These are phyloP conservation scores for Fusarium pseudocircinatum DNA, from an alignment of 2,329 filamentous ascomycete species.

Conservation along the genomic window DNA sequence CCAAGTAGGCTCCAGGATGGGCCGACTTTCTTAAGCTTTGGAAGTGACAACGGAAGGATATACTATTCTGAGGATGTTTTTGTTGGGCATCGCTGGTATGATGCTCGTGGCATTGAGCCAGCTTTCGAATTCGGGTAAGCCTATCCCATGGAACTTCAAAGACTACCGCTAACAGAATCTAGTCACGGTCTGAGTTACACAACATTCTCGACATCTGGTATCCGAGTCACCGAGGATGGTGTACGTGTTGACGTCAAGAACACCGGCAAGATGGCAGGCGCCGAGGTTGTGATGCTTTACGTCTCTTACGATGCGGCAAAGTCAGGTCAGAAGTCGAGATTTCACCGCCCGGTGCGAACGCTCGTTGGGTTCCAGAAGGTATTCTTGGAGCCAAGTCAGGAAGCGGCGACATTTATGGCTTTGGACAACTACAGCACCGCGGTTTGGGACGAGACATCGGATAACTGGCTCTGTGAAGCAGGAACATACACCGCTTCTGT, in stretches of 20 bases:
- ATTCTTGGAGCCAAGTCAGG: not conserved
- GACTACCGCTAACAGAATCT: not conserved
- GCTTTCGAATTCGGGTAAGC: conserved; percentile 23
- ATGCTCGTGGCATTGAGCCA: not conserved
- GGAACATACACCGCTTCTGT: conserved; percentile 9
- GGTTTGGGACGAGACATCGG: conserved; percentile 8
- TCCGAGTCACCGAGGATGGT: not conserved
- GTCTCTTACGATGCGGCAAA: not conserved
- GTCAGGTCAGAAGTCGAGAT: conserved; percentile 3
- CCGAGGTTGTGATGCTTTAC: conserved; percentile 19
- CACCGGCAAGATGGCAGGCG: not conserved
- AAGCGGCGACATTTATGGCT: not conserved
- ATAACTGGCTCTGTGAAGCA: conserved; percentile 5
- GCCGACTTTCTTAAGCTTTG: conserved; percentile 14
- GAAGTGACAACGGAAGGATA: conserved; percentile 11
- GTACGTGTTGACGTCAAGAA: not conserved
- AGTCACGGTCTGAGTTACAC: conserved; percentile 28
- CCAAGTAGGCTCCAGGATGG: conserved; percentile 6
- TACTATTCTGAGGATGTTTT: conserved; percentile 27
- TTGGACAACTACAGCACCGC: conserved; percentile 5
- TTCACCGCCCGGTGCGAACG: not conserved
- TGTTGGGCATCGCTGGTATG: conserved; percentile 26
- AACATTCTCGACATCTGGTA: not conserved
- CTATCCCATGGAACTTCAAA: rapidly evolving
- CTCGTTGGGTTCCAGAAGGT: conserved; percentile 8